These are phyloP conservation scores for Cutaneotrichosporon daszewskae DNA, from an alignment of 1,284 basidiomycete genomes.

Conservation along the genomic window DNA sequence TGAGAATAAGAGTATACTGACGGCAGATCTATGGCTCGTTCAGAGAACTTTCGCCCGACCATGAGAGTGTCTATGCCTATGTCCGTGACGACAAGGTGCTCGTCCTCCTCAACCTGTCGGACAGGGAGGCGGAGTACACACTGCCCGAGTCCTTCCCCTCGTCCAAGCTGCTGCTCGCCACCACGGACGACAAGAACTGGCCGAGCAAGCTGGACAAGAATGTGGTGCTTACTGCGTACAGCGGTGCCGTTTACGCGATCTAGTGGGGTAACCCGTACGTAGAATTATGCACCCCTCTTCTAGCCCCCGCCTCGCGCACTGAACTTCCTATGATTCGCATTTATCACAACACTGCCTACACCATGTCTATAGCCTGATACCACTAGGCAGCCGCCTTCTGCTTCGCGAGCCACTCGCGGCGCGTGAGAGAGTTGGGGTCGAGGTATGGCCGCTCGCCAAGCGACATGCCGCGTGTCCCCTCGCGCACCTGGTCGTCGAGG, in stretches of 20 bases:
- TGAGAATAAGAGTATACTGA: too few relatives aligned
- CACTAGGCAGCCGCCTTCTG: background rate
- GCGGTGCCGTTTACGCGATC: background rate
- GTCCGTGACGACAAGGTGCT: constrained; percentile 50
- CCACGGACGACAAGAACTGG: too few relatives aligned
- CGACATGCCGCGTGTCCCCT: constrained; percentile 59
- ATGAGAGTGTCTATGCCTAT: constrained; percentile 58
- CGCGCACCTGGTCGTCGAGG: constrained; percentile 49
- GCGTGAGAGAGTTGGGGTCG: constrained; percentile 25
- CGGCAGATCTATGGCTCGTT: constrained; percentile 62
- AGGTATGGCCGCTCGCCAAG: constrained; percentile 62
- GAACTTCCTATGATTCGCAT: too few relatives aligned
- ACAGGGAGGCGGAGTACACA: background rate
- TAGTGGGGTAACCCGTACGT: too few relatives aligned
- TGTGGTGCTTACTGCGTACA: background rate
- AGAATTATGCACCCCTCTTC: too few relatives aligned
- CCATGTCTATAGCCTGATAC: too few relatives aligned
- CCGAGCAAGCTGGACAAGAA: background rate
- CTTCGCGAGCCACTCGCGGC: constrained; percentile 18
- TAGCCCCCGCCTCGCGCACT: too few relatives aligned
- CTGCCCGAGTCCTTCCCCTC: constrained; percentile 7
- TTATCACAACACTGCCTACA: too few relatives aligned
- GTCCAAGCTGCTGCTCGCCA: too few relatives aligned
- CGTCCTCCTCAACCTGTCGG: constrained; percentile 55
- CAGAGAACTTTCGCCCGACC: constrained; percentile 48